Percentiles rank a stretch among this genome's conserved stretches.
Evolutionary conservation across 2,329 filamentous ascomycete genomes (phyloP).

Genomic region (Teratosphaeria gauchensis): DNA sequence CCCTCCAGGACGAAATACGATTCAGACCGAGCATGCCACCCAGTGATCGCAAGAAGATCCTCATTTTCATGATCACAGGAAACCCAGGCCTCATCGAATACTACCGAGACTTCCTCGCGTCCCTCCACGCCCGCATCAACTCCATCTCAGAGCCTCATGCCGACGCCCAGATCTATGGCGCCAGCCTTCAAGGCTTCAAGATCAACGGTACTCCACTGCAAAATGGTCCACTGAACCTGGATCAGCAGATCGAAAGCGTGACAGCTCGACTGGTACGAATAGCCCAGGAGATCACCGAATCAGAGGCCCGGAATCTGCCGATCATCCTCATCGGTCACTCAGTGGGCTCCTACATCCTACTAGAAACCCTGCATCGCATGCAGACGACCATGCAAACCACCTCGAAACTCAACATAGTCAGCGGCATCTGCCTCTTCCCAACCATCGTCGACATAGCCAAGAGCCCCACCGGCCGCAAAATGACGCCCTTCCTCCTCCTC

Average conservation of each 20-base stretch:
- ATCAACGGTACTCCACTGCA: conserved; percentile 7
- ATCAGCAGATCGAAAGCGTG: conserved; percentile 39
- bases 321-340: conserved; percentile 38
- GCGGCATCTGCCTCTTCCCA: conserved; percentile 35
- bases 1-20: neutral
- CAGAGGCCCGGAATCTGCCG: conserved; percentile 20
- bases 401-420: conserved; percentile 11
- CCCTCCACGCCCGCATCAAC: conserved; percentile 36
- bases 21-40: neutral
- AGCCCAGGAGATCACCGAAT: neutral
- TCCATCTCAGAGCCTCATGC: neutral
- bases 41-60: conserved; percentile 14
- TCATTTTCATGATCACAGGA: conserved; percentile 65
- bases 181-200: conserved; percentile 36
- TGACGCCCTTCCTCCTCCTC: conserved; percentile 15
- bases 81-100: conserved; percentile 69
- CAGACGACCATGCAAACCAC: conserved; percentile 5
- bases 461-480: conserved; percentile 33
- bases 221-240: conserved; percentile 30
- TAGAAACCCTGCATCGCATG: conserved; percentile 26
- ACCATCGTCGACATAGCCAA: conserved; percentile 38
- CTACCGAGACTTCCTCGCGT: conserved; percentile 57
- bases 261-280: neutral
- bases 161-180: conserved; percentile 28
- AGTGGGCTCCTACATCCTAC: conserved; percentile 36